These are phyloP conservation scores for Kluyveromyces aestuarii DNA, from an alignment of 805 yeast genomes.

Conservation along the genomic window DNA sequence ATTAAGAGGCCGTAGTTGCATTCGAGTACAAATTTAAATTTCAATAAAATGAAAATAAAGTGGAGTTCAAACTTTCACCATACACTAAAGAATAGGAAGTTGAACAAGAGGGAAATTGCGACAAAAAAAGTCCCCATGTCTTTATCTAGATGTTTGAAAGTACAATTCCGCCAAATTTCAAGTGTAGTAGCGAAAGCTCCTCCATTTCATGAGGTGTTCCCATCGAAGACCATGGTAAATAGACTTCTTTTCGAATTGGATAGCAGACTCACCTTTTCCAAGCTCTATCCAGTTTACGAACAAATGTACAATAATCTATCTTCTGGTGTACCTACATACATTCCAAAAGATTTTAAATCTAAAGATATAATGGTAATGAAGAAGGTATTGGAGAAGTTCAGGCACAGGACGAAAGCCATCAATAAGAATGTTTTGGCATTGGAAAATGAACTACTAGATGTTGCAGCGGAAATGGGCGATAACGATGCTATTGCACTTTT, in stretches of 20 bases:
- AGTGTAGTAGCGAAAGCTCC: conserved; percentile 21
- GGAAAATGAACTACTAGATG: conserved; percentile 68
- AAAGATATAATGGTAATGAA: conserved; percentile 62
- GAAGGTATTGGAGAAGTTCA: conserved; percentile 49
- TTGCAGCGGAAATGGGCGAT: conserved; percentile 76
- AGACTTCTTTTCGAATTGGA: conserved; percentile 59
- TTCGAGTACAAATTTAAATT: neutral
- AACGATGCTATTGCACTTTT: conserved; percentile 71
- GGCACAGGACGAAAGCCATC: conserved; percentile 51
- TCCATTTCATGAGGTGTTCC: conserved; percentile 40
- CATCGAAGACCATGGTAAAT: conserved; percentile 48
- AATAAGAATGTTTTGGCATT: conserved; percentile 48
- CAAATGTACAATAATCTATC: conserved; percentile 41
- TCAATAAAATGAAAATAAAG: neutral
- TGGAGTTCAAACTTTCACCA: neutral
- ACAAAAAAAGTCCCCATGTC: neutral
- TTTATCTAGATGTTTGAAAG: neutral
- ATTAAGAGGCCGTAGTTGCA: too few relatives aligned
- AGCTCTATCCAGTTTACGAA: conserved; percentile 45
- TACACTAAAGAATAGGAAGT: neutral
- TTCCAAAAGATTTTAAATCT: conserved; percentile 43
- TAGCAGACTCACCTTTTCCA: conserved; percentile 43
- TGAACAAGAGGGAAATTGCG: neutral
- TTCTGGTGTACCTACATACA: conserved; percentile 17
- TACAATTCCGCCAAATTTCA: neutral